Evolutionary conservation across 495 filamentous ascomycete species (phyloP), one percentile per base, ranked within the genome.

Genomic region (Trichoderma erinaceum): DNA sequence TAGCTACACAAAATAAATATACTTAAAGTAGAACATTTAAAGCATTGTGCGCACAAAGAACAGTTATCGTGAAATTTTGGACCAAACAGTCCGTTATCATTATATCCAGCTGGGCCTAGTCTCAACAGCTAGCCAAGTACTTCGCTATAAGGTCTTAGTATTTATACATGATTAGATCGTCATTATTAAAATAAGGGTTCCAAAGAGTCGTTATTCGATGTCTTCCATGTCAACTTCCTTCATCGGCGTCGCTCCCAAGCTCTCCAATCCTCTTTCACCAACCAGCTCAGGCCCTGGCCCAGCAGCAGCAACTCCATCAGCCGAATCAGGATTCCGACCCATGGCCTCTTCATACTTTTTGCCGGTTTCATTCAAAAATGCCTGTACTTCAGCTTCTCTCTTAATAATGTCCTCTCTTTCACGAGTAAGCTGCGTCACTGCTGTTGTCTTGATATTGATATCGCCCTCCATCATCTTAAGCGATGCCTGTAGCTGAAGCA

Each of bases 321-420:
- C 21, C 16, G 44, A 25, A 10, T 52, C 15, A 4, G 21, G 41
- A 7, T 66, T 66, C 35, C 72, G 70, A 64, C 79, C 78, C 68
- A 81, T 75, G 11, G 77, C 73, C 13, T 69, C 76, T 32, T 80
- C 78, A 76, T 92, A 96, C 68, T 89, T 86, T 65, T 91, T 90
- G 0, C 91, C 92, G 0, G 92, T 90, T 74, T 96, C 90, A 73
- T 89, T 89, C 66, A 98, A 81, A 68, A 93, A 78, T 38, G 82
- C 82, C 78, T 97, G 93, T 6, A 97, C 89, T 78, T 94, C 90
- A 23, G 84, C 85, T 78, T 97, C 90, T 44, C 92, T 81, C 61
- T 83, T 77, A n/a, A 83, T 77, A 68, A 97, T 92, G 44, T 90
- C 87, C 3, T 78, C 43, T 21, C 43, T 23, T n/a, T 66, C 65